These are phyloP conservation scores for Globisporangium yorkense DNA, from an alignment of 352 stramenopile genomes.

Conservation along the genomic window DNA sequence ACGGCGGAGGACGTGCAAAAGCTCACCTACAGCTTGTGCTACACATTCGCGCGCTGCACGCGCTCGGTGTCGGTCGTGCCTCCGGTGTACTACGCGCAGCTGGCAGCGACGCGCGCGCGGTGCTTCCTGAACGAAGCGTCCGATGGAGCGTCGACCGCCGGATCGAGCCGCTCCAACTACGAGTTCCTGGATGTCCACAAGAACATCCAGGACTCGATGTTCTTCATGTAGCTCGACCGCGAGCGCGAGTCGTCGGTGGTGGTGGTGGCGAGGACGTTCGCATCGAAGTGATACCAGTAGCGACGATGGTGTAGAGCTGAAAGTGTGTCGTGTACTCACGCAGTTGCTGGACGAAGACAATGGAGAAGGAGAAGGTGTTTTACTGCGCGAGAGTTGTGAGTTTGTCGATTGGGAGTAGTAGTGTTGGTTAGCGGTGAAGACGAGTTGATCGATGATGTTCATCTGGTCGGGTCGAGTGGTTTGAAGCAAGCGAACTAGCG, in stretches of 20 bases:
- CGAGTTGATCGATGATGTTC: no score
- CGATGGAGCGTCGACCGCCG: conserved; percentile 13
- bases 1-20: conserved; percentile 29
- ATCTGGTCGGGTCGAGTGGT: no score
- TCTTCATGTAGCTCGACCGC: conserved; percentile 5
- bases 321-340: no score
- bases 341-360: not conserved
- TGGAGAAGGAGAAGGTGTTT: no score
- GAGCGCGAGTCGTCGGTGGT: not conserved
- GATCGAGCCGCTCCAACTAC: conserved; percentile 9
- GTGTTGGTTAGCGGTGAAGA: no score
- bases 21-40: conserved; percentile 47
- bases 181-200: conserved; percentile 16
- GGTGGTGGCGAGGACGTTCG: not conserved
- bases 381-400: no score
- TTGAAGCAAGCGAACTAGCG: no score
- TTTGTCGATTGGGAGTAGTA: no score
- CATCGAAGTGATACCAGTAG: no score
- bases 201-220: conserved; percentile 15
- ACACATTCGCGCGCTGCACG: conserved; percentile 65
- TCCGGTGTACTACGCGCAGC: conserved; percentile 63
- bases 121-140: conserved; percentile 39
- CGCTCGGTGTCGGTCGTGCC: conserved; percentile 63
- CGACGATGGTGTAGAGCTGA: no score
- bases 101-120: conserved; percentile 54